Evolutionary conservation across 2,329 filamentous ascomycete genomes (phyloP).

Genomic region (Ceratocystis ficicola): DNA sequence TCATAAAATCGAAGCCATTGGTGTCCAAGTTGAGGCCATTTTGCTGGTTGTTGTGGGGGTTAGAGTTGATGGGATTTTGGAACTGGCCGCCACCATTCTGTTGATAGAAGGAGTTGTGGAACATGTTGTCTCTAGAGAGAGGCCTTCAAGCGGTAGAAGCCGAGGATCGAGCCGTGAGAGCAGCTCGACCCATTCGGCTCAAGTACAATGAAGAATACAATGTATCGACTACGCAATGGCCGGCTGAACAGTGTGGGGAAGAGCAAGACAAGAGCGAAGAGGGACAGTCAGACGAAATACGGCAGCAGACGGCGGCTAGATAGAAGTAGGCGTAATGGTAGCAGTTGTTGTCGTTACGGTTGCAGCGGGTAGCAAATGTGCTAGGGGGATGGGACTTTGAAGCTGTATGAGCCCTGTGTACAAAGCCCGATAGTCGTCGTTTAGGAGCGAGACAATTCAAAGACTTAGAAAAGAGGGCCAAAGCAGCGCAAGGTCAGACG

Average conservation of each 20-base stretch:
- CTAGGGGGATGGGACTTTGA: neutral
- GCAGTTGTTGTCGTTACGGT: neutral
- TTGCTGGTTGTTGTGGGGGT: neutral
- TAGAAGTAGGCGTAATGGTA: neutral
- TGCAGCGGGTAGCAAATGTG: neutral
- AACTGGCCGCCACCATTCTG: slow-evolving; percentile 7
- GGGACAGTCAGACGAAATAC: neutral
- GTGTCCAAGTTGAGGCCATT: neutral
- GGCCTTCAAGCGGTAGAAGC: slow-evolving; percentile 8
- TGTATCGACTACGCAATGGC: neutral
- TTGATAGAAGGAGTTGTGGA: slow-evolving; percentile 8
- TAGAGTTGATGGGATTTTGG: neutral
- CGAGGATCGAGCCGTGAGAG: slow-evolving; percentile 7
- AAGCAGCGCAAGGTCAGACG: neutral
- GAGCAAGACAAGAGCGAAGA: neutral
- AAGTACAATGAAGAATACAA: slow-evolving; percentile 7
- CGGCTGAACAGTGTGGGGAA: neutral
- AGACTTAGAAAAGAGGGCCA: neutral
- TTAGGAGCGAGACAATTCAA: neutral
- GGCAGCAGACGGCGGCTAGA: neutral
- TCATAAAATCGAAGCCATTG: slow-evolving; percentile 9
- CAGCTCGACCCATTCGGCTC: slow-evolving; percentile 17
- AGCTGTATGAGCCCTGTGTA: neutral
- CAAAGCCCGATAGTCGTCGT: neutral
- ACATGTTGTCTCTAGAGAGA: slow-evolving; percentile 14